phyloP scores from a whole-genome alignment of 2,329 filamentous ascomycete genomes.

The Hypoxylon sp. region DNA sequence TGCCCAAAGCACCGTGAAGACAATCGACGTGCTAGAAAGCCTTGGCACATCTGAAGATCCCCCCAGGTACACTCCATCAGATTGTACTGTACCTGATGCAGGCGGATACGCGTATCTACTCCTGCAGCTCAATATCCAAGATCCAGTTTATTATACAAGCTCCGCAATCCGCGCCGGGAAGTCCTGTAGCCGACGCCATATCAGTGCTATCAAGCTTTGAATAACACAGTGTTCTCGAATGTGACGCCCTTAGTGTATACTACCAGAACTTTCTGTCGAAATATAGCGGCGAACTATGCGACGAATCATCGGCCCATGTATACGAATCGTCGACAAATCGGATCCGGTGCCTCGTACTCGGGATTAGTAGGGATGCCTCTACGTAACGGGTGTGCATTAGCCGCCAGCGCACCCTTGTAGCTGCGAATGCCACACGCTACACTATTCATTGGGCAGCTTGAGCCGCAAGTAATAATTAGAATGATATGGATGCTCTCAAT shows the following conservation, averaged over 20 bases:
- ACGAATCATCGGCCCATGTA: not conserved
- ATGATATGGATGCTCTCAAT: conserved; percentile 1
- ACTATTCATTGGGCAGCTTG: conserved; percentile 1
- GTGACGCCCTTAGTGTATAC: not conserved
- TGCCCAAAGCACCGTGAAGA: not conserved
- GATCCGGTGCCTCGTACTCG: conserved; percentile 26
- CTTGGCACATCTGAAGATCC: conserved; percentile 4
- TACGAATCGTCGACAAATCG: conserved; percentile 3
- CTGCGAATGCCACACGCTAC: conserved; percentile 4
- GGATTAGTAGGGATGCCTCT: conserved; percentile 60
- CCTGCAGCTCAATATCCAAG: not conserved
- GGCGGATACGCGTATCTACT: not conserved
- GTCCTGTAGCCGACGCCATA: not conserved
- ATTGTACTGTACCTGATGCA: not conserved
- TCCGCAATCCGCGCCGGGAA: conserved; percentile 5
- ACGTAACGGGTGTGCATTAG: not conserved
- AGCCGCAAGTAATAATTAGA: not conserved
- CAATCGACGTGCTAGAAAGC: not conserved
- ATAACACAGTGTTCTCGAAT: not conserved
- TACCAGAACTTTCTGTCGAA: not conserved
- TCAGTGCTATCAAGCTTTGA: not conserved
- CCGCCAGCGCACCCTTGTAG: conserved; percentile 15
- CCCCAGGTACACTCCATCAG: not conserved
- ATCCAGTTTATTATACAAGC: conserved; percentile 1
- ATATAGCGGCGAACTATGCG: not conserved